phyloP scores from a whole-genome alignment of 2,329 filamentous ascomycete genomes.

The Graphiopsis chlorocephala region DNA sequence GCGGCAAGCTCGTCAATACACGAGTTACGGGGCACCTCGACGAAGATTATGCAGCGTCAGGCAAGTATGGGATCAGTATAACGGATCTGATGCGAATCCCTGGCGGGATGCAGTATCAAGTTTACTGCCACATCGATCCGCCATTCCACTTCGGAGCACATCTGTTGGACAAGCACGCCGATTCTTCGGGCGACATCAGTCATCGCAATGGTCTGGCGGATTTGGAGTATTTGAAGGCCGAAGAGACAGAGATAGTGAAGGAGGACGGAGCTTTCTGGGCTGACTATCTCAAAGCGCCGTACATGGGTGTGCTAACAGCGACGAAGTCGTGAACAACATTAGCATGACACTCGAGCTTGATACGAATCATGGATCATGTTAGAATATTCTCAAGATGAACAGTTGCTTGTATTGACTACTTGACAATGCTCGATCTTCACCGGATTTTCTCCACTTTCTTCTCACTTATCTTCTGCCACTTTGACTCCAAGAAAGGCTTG shows the following conservation, averaged over 20 bases:
- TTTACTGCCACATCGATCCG: slow-evolving; percentile 12
- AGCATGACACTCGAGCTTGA: background rate
- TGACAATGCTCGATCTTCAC: background rate
- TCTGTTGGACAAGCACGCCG: slow-evolving; percentile 15
- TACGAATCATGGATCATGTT: background rate
- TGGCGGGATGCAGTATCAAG: slow-evolving; percentile 17
- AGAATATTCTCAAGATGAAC: background rate
- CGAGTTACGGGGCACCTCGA: slow-evolving; percentile 13
- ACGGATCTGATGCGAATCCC: slow-evolving; percentile 15
- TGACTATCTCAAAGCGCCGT: slow-evolving; percentile 20
- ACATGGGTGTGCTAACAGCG: slow-evolving; percentile 18
- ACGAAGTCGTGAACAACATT: slow-evolving; percentile 8
- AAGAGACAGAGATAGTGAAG: slow-evolving; percentile 16
- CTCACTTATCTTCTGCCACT: too few species aligned
- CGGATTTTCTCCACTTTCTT: background rate
- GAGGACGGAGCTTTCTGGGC: slow-evolving; percentile 18
- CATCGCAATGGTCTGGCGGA: slow-evolving; percentile 16
- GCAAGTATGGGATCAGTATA: slow-evolving; percentile 20
- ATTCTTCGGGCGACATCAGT: slow-evolving; percentile 15
- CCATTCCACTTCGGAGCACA: slow-evolving; percentile 16
- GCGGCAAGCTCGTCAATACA: slow-evolving; percentile 18
- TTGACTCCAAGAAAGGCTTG: slow-evolving; percentile 13
- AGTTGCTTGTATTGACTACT: background rate
- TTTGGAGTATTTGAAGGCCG: slow-evolving; percentile 6
- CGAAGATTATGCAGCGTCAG: background rate